phyloP scores from a whole-genome alignment of 805 yeast species.

The Yarrowia deformans region DNA sequence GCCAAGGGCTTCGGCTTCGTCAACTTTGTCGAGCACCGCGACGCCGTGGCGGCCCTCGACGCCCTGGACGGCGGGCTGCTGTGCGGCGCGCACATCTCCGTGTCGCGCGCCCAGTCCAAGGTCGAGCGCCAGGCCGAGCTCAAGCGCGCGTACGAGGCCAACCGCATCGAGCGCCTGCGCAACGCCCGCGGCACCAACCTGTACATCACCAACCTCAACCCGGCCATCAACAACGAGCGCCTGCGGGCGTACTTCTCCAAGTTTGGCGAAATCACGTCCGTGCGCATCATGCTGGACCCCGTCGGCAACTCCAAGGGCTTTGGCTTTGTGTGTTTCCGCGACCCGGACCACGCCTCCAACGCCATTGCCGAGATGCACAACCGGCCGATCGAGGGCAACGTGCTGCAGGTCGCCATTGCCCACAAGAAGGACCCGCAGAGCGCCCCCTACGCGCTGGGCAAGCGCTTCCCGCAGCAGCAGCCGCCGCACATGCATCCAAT shows the following conservation, averaged over 20 bases:
- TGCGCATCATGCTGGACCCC: slow-evolving; percentile 61
- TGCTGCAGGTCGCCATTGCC: slow-evolving; percentile 75
- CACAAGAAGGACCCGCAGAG: slow-evolving; percentile 58
- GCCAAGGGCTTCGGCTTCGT: slow-evolving; percentile 66
- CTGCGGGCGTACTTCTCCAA: slow-evolving; percentile 54
- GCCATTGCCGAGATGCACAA: slow-evolving; percentile 74
- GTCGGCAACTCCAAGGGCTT: slow-evolving; percentile 71
- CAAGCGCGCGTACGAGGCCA: slow-evolving; percentile 41
- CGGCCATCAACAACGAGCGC: slow-evolving; percentile 62
- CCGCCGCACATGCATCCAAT: background rate
- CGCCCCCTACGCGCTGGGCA: slow-evolving; percentile 19
- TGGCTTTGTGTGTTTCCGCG: slow-evolving; percentile 79
- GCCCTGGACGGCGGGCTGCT: slow-evolving; percentile 57
- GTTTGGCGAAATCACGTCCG: slow-evolving; percentile 62
- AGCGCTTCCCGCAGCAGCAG: slow-evolving; percentile 1
- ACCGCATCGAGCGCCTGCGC: slow-evolving; percentile 46
- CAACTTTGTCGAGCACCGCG: slow-evolving; percentile 55
- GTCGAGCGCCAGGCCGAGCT: slow-evolving; percentile 47
- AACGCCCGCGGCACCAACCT: slow-evolving; percentile 73
- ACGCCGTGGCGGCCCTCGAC: slow-evolving; percentile 57
- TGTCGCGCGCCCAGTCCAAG: slow-evolving; percentile 59
- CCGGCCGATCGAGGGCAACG: slow-evolving; percentile 58
- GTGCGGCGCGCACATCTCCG: slow-evolving; percentile 50
- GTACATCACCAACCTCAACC: slow-evolving; percentile 70
- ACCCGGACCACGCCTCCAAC: slow-evolving; percentile 68